Conservation (phyloP, 495 filamentous ascomycete species). For the Poronia punctata region DNA sequence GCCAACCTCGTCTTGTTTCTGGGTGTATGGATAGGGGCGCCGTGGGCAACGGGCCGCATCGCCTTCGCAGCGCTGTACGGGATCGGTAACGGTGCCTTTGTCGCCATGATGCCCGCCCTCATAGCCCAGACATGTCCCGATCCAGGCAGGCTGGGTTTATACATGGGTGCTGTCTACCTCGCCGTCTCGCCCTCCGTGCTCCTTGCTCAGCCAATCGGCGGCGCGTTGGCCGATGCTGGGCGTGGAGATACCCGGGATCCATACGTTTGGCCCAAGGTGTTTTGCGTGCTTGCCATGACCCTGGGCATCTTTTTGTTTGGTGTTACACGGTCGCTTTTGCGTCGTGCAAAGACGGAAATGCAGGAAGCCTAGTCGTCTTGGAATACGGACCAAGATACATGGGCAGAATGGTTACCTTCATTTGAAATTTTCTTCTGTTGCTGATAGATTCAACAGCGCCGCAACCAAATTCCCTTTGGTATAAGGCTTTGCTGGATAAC, state of each 20-base stretch:
- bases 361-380: no score
- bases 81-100: slow-evolving; percentile 33
- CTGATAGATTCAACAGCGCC: no score
- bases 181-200: slow-evolving; percentile 8
- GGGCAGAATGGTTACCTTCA: no score
- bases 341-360: no score
- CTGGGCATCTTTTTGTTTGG: slow-evolving; percentile 1
- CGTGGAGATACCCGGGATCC: slow-evolving; percentile 1
- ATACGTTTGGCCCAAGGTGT: slow-evolving; percentile 10
- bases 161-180: slow-evolving; percentile 14
- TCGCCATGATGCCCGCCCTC: slow-evolving; percentile 18
- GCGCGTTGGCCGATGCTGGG: slow-evolving; percentile 4
- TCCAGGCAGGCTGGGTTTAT: slow-evolving; percentile 14
- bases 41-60: slow-evolving; percentile 46
- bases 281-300: slow-evolving; percentile 1
- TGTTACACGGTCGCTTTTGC: background rate
- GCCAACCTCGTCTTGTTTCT: slow-evolving; percentile 50
- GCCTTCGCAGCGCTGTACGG: slow-evolving; percentile 55
- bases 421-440: no score
- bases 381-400: no score
- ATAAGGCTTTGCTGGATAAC: no score
- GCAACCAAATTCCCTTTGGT: no score
- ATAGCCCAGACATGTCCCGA: slow-evolving; percentile 18
- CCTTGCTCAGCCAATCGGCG: slow-evolving; percentile 4
- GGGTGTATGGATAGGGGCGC: slow-evolving; percentile 51